phyloP scores from a whole-genome alignment of 176 grass and related monocot species.

The Paspalum vaginatum region DNA sequence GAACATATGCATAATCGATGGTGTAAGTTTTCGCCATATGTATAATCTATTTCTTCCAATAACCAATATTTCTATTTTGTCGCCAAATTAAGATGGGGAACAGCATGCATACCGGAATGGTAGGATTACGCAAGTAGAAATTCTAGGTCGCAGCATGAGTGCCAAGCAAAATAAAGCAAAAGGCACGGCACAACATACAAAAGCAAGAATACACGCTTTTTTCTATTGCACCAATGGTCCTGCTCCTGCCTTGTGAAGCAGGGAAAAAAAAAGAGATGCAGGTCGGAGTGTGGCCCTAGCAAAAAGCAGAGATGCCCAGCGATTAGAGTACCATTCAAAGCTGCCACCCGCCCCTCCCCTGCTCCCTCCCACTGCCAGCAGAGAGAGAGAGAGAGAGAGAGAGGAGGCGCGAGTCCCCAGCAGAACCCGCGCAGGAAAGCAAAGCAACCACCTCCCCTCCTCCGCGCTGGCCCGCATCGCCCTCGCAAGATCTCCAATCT shows the following conservation, averaged over 20 bases:
- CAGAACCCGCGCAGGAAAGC: constrained; percentile 32
- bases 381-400: neutral
- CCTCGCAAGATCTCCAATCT: constrained; percentile 33
- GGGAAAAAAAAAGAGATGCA: constrained; percentile 30
- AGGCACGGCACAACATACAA: neutral
- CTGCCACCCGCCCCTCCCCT: constrained; percentile 33
- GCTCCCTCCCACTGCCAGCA: neutral
- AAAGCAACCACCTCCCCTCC: neutral
- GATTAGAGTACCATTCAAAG: constrained; percentile 47
- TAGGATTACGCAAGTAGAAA: neutral
- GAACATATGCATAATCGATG: no score
- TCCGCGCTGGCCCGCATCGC: constrained; percentile 14
- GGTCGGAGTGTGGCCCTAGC: constrained; percentile 46
- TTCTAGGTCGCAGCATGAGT: neutral
- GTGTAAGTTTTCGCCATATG: no score
- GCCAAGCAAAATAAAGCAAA: neutral
- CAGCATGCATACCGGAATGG: no score
- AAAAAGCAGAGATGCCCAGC: constrained; percentile 2
- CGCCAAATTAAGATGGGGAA: no score
- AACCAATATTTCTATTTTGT: no score
- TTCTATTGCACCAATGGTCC: neutral
- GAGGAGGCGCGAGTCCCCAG: neutral
- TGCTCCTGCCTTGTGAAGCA: neutral
- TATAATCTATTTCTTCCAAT: no score
- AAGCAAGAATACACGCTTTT: neutral